A percentile compares a stretch with the other conserved stretches of the same genome.
Conservation (phyloP, 495 filamentous ascomycete species). For the Podospora pseudopauciseta region DNA sequence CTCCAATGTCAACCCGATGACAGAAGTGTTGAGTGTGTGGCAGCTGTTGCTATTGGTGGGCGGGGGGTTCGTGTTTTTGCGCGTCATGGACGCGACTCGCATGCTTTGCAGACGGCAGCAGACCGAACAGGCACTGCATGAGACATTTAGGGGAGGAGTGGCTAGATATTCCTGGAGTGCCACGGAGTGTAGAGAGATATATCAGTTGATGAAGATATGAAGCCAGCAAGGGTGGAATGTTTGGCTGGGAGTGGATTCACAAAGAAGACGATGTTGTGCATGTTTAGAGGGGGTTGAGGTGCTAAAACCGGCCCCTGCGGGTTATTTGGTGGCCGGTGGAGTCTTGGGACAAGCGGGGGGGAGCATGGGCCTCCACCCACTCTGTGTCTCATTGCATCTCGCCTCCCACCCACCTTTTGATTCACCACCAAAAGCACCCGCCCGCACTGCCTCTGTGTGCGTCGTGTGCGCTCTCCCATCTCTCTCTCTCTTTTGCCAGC, state of each 20-base stretch:
- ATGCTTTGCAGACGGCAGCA: not conserved
- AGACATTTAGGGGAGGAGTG: too few relatives aligned
- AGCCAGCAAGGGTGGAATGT: not conserved
- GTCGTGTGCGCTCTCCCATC: not conserved
- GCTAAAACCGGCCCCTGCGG: constrained; percentile 5
- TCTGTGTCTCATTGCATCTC: not conserved
- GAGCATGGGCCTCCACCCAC: not conserved
- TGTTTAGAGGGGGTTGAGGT: constrained; percentile 5
- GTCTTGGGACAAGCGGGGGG: not conserved
- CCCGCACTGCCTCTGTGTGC: not conserved
- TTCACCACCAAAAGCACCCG: constrained; percentile 1
- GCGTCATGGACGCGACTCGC: constrained; percentile 16
- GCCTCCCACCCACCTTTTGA: constrained; percentile 2
- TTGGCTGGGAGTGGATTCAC: not conserved
- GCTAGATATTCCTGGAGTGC: too few relatives aligned
- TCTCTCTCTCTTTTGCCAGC: constrained; percentile 29
- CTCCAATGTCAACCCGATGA: not conserved
- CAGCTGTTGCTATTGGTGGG: constrained; percentile 2
- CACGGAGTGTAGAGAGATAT: too few relatives aligned
- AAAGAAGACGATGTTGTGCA: not conserved
- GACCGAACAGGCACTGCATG: not conserved
- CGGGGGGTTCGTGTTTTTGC: constrained; percentile 11
- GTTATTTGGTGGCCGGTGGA: not conserved
- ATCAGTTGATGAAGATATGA: too few relatives aligned
- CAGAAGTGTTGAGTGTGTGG: not conserved